These are phyloP conservation scores for Sphaerostilbella broomeana DNA, from an alignment of 2,329 filamentous ascomycete species.

Conservation along the genomic window DNA sequence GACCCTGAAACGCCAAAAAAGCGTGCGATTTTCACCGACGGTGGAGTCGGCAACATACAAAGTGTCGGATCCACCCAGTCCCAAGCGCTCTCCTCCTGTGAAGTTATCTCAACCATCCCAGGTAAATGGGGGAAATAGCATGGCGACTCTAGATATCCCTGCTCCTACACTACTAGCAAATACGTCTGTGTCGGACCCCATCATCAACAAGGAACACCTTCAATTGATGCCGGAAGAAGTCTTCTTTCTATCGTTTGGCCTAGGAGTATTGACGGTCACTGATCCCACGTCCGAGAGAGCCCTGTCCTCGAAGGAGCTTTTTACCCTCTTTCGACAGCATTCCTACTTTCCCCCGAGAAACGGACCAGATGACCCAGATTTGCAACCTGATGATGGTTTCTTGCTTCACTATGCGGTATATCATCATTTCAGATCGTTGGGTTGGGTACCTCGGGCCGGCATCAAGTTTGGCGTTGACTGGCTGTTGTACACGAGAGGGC, in stretches of 20 bases:
- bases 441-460: conserved; percentile 88
- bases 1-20: conserved; percentile 46
- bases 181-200: conserved; percentile 7
- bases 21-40: conserved; percentile 62
- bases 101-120: conserved; percentile 17
- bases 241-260: conserved; percentile 78
- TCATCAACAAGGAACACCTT: conserved; percentile 68
- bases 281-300: conserved; percentile 39
- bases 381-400: conserved; percentile 75
- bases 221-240: conserved; percentile 86
- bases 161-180: conserved; percentile 1
- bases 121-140: conserved; percentile 17
- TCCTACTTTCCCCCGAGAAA: conserved; percentile 60
- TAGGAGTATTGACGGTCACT: conserved; percentile 65
- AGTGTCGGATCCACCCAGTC: conserved; percentile 45
- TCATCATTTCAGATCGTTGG: conserved; percentile 91
- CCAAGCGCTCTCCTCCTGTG: conserved; percentile 25
- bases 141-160: conserved; percentile 9
- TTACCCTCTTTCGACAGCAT: conserved; percentile 60
- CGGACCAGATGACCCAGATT: conserved; percentile 28
- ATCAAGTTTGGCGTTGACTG: conserved; percentile 95
- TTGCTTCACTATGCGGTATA: conserved; percentile 83
- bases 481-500: conserved; percentile 87
- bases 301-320: conserved; percentile 50
- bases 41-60: conserved; percentile 59